Base-by-base conservation (phyloP, 225 moss, liverwort and hornwort genomes). In the Sphagnum contortum region DNA sequence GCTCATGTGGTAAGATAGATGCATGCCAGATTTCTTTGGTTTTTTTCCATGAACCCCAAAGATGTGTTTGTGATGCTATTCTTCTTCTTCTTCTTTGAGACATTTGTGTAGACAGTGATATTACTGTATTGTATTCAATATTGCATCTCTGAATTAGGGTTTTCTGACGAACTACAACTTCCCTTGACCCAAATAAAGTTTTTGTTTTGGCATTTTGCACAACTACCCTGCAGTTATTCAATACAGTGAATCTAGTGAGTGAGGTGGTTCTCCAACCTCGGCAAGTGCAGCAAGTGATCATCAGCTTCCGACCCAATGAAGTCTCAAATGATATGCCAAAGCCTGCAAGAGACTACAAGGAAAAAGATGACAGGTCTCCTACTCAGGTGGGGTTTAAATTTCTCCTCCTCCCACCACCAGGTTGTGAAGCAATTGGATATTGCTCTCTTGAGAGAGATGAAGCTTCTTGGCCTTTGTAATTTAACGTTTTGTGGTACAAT, bases 281-380 rank as follows among this genome's bases (percentile, higher is more conserved):
- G 69, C 93, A 94, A 77, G 82, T 94, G 57, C 93, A 94, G 80
- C 93, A 94, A 83, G 88, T 94, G 60, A 88, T 94, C 67, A 68
- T 94, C 58, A 80, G 88, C 57, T 94, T 90, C 72, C 82, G 90
- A 8, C 87, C 93, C 57, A 74, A 66, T 68, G 86, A 78, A 65
- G 66, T 80, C 69, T 65, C 68, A 12, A 79, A 74, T 49, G 80
- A 71, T 67, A 66, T 45, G 47, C 50, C 61, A 60, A 66, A 71
- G 8, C 64, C 50, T 57, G 70, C 73, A 64, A 67, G 72, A 12
- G 75, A 72, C 57, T 77, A 81, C 67, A 79, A 77, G 76, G 80
- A 79, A 59, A 80, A 86, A 61, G 77, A 75, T 45, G 78, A 75
- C 49, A 79, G 67, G 13, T 65, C 61, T 48, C 49, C 72, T 61